Evolutionary conservation across 2,329 filamentous ascomycete species (phyloP).

Genomic region (Ophiocordyceps camponoti-rufipedis): DNA sequence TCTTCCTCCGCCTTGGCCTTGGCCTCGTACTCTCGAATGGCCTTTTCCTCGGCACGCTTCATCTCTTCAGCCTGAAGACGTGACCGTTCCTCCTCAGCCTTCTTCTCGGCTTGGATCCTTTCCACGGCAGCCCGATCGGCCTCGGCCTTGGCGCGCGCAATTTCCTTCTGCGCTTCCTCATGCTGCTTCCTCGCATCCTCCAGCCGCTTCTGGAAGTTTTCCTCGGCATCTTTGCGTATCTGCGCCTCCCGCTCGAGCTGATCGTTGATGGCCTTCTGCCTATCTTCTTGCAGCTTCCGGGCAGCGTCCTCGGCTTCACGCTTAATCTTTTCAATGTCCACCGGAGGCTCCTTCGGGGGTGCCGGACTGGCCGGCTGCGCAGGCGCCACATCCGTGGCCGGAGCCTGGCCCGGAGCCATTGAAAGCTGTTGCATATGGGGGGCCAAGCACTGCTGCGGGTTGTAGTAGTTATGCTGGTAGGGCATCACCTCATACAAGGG

Average conservation of each 20-base stretch:
- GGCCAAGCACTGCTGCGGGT: conserved; percentile 4
- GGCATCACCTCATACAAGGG: conserved; percentile 32
- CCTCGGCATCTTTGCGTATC: conserved; percentile 27
- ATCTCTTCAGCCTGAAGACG: conserved; percentile 16
- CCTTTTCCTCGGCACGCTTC: conserved; percentile 17
- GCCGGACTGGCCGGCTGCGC: conserved; percentile 14
- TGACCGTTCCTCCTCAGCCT: conserved; percentile 26
- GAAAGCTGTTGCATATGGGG: conserved; percentile 20
- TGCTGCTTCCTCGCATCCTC: conserved; percentile 22
- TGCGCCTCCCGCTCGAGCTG: conserved; percentile 24
- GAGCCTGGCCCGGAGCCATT: conserved; percentile 16
- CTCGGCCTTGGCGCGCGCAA: conserved; percentile 26
- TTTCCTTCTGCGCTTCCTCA: conserved; percentile 26
- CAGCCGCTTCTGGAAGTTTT: conserved; percentile 21
- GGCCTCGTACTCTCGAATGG: conserved; percentile 18
- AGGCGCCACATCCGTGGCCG: conserved; percentile 18
- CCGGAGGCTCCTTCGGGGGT: conserved; percentile 18
- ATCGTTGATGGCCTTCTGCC: conserved; percentile 25
- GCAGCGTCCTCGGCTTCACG: conserved; percentile 40
- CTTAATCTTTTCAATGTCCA: conserved; percentile 40
- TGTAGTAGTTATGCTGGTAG: conserved; percentile 18
- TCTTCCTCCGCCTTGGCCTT: conserved; percentile 25
- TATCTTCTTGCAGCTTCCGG: conserved; percentile 26
- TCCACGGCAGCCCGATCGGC: conserved; percentile 24
- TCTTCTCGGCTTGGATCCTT: conserved; percentile 25